Base-by-base conservation (phyloP, 495 filamentous ascomycete genomes). In the Penicillium samsonianum region DNA sequence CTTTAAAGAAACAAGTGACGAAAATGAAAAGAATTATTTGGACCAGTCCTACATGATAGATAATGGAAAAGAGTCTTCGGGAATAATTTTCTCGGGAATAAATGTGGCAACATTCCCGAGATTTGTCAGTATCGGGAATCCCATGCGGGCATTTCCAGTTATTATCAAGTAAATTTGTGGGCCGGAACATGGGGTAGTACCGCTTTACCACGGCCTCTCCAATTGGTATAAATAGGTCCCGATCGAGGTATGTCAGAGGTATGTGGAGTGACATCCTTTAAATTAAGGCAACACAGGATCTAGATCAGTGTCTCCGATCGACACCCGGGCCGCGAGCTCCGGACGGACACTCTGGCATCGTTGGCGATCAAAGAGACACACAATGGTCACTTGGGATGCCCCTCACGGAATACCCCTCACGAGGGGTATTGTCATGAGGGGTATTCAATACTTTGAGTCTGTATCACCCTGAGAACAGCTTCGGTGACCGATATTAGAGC, bases 11-110 rank as follows among this genome's bases (percentile, higher is more conserved):
- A 17, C n/a, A 17, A 33, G 10, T 33, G 30, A 17, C 2, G 3
- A 11, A 26, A 48, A 10, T 4, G 22, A 40, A 35, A 44, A 50
- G 37, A 45, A 52, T 30, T 20, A 12, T 26, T 26, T 20, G 37
- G 17, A 31, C 44, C 50, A 45, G 31, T 14, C 10, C 28, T 31
- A 10, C 45, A 46, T 35, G 26, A 26, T 40, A 26, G 5, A 19
- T 4, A 22, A 31, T 25, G 50, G 50, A 5, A 53, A 53, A 55
- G 30, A 55, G 37, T 16, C 41, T 26, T 54, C 53, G 53, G 54
- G 54, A 57, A 57, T 57, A 63, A 53, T 44, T 55, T 47, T 57
- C 54, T 57, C 64, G 67, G 67, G 60, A 67, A 69, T n/a, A n/a
- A n/a, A n/a, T 63, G 46, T 35, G 25, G 40, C 48, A 28, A 45